Base-by-base conservation (phyloP, 257 asterid species). In the Solanum clarkiae region DNA sequence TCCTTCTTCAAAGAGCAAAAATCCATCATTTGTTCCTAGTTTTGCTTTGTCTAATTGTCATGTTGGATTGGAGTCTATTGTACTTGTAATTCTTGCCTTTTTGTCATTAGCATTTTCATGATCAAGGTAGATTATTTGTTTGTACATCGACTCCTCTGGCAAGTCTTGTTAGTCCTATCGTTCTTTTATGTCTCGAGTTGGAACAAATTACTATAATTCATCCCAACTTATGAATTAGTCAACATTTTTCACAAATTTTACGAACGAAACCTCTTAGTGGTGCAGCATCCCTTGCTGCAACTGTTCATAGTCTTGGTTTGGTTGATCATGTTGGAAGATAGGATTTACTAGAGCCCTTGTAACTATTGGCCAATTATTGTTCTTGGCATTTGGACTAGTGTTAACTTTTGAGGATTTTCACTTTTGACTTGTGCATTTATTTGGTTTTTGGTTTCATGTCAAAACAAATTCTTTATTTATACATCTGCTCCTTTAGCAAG, bases 1-100 rank as follows among this genome's bases (percentile, higher is more conserved):
- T 0, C 91, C 88, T 83, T 90, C 97, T 42, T 85, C 98, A n/a
- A 95, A 89, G 93, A 86, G 80, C 47, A 84, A 90, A 26, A 84
- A 82, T 45, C 93, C 79, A 15, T 62, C 85, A 32, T 3, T 14
- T 62, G 65, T 80, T 71, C 83, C 94, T 1, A 89, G 29, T 81
- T 88, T 79, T 79, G 83, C 83, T 15, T 53, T 53, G 49, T 79
- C 65, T 7, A 53, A 79, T 66, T 14, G 15, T 53, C 29, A 79
- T 53, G 51, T 17, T 79, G 12, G 83, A 79, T 53, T 26, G 65
- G 29, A 79, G 54, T 53, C 49, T 53, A 32, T 79, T 8, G 3
- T 79, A 7, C 4, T 79, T 53, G 17, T 79, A 51, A 29, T 11
- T 17, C 65, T 79, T 79, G 83, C 14, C 10, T 8, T 32, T 16